phyloP scores from a whole-genome alignment of 202 grass and related monocot species.

The Zoysia matrella region DNA sequence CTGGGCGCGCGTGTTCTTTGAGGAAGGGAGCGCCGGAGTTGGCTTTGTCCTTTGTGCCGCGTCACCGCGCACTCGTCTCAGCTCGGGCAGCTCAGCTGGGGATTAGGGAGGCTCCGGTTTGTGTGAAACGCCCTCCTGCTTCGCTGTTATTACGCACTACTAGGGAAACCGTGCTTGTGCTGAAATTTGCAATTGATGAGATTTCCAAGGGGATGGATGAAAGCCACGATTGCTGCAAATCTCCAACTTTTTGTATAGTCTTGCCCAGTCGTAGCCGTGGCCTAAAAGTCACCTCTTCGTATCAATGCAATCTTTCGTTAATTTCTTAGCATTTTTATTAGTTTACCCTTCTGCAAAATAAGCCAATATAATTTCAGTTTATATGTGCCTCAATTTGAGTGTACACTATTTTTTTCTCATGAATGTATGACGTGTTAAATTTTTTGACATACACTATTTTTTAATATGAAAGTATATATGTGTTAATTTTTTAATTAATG shows the following conservation, averaged over 20 bases:
- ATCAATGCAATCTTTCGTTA: too few relatives aligned
- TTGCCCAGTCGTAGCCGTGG: neutral
- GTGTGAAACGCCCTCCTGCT: neutral
- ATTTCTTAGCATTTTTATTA: too few relatives aligned
- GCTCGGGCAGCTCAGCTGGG: too few relatives aligned
- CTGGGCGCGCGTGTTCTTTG: conserved; percentile 23
- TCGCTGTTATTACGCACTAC: neutral
- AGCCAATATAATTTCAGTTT: too few relatives aligned
- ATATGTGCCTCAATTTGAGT: too few relatives aligned
- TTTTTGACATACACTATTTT: too few relatives aligned
- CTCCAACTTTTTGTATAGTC: neutral
- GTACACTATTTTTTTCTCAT: too few relatives aligned
- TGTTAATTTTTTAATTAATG: too few relatives aligned
- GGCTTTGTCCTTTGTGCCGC: conserved; percentile 15
- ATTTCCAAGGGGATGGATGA: neutral
- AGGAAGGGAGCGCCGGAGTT: conserved; percentile 22
- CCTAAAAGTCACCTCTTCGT: too few relatives aligned
- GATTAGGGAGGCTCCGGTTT: neutral
- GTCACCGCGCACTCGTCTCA: conserved; percentile 41
- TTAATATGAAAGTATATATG: too few relatives aligned
- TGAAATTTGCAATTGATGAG: neutral
- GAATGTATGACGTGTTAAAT: too few relatives aligned
- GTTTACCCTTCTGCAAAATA: too few relatives aligned
- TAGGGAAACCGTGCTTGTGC: neutral
- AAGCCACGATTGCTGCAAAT: neutral